phyloP scores from a whole-genome alignment of 495 filamentous ascomycete genomes.

The Lasiosphaeria ovina region DNA sequence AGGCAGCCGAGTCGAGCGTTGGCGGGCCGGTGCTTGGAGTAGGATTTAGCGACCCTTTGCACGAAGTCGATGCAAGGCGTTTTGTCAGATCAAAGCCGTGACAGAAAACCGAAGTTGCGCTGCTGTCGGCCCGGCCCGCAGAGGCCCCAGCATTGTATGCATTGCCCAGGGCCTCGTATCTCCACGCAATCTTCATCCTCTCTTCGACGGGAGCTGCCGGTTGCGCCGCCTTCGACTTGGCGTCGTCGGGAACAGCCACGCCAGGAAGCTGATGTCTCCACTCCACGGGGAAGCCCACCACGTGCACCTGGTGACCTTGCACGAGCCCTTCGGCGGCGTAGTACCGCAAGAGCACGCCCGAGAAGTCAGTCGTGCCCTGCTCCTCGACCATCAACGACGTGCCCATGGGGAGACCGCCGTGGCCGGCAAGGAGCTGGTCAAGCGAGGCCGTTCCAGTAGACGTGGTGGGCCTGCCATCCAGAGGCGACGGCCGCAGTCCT shows the following conservation, averaged over 20 bases:
- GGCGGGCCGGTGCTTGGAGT: conserved; percentile 40
- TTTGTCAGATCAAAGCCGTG: conserved; percentile 91
- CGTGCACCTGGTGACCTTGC: conserved; percentile 85
- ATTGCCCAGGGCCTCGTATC: conserved; percentile 83
- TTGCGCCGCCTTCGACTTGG: conserved; percentile 41
- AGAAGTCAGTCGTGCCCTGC: conserved; percentile 91
- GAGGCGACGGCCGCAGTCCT: conserved; percentile 81
- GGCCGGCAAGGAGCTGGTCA: conserved; percentile 80
- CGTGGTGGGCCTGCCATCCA: conserved; percentile 84
- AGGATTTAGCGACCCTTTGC: conserved; percentile 45
- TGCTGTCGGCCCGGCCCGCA: conserved; percentile 46
- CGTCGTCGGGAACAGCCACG: conserved; percentile 50
- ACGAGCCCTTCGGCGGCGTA: conserved; percentile 92
- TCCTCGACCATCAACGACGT: conserved; percentile 83
- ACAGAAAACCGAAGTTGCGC: conserved; percentile 59
- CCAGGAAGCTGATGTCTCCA: conserved; percentile 86
- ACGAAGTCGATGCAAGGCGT: conserved; percentile 60
- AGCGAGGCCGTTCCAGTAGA: conserved; percentile 86
- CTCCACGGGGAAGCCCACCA: conserved; percentile 71
- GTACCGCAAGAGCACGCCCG: conserved; percentile 76
- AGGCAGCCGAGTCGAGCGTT: conserved; percentile 13
- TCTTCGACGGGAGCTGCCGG: conserved; percentile 48
- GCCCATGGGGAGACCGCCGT: conserved; percentile 83
- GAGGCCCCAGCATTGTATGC: conserved; percentile 47
- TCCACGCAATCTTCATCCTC: conserved; percentile 98